Percentiles rank a stretch among this genome's conserved stretches.
phyloP scores from a whole-genome alignment of 495 filamentous ascomycete genomes.

The Zalerion maritima region DNA sequence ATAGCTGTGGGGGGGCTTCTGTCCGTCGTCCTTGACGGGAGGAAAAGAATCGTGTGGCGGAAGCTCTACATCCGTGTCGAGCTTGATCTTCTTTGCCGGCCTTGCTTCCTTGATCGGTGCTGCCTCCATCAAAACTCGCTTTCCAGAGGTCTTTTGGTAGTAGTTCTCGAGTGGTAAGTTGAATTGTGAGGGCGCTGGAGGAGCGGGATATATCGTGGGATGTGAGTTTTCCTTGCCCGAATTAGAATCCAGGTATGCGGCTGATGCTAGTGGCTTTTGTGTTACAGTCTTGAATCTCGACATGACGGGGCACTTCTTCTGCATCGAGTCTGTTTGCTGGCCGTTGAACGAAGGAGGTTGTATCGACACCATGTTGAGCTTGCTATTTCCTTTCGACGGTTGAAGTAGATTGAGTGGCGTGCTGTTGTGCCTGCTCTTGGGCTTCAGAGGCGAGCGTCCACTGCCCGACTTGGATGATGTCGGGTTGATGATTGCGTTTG shows the following conservation, averaged over 20 bases:
- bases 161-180: slow-evolving; percentile 37
- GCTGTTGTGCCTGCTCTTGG: slow-evolving; percentile 19
- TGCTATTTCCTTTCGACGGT: slow-evolving; percentile 28
- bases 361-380: slow-evolving; percentile 49
- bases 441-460: slow-evolving; percentile 48
- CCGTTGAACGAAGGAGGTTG: slow-evolving; percentile 49
- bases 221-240: slow-evolving; percentile 55
- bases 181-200: slow-evolving; percentile 34
- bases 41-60: slow-evolving; percentile 70
- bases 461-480: slow-evolving; percentile 38
- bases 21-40: slow-evolving; percentile 66
- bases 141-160: slow-evolving; percentile 44
- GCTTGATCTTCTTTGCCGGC: slow-evolving; percentile 45
- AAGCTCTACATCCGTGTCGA: slow-evolving; percentile 37
- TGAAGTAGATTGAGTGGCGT: slow-evolving; percentile 28
- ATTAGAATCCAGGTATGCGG: slow-evolving; percentile 25
- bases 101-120: slow-evolving; percentile 57
- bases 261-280: slow-evolving; percentile 50
- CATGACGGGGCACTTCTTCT: slow-evolving; percentile 55
- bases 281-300: slow-evolving; percentile 44
- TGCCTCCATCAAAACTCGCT: slow-evolving; percentile 57
- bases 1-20: slow-evolving; percentile 84
- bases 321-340: slow-evolving; percentile 70
- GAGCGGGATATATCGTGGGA: slow-evolving; percentile 32
- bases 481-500: slow-evolving; percentile 41